Conservation (phyloP, 306 rosid species). For the Lupinus albus region DNA sequence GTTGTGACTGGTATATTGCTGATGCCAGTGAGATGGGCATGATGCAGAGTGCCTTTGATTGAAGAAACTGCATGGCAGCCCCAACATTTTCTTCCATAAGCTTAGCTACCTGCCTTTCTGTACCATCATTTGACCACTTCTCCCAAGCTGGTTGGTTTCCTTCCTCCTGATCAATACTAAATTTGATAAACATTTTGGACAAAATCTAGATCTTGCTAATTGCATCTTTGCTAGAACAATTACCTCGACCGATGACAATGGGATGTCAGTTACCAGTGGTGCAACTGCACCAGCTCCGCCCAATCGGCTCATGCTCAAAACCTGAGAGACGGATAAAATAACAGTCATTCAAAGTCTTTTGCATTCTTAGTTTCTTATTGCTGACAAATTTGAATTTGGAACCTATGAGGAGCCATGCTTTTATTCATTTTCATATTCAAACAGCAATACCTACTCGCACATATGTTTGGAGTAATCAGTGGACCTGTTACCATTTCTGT, state of each 20-base stretch:
- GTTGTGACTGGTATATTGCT: conserved; percentile 86
- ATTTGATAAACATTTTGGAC: conserved; percentile 14
- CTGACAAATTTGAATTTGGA: conserved; percentile 28
- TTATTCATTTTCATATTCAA: conserved; percentile 35
- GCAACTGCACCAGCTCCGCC: conserved; percentile 99
- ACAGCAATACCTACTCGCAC: conserved; percentile 10
- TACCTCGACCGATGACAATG: conserved; percentile 88
- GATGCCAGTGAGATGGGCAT: conserved; percentile 95
- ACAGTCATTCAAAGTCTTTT: conserved; percentile 1
- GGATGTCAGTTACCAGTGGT: conserved; percentile 88
- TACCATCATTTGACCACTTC: conserved; percentile 92
- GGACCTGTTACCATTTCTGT: conserved; percentile 12
- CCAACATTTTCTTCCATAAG: conserved; percentile 97
- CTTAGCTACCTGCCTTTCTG: conserved; percentile 85
- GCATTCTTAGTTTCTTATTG: conserved; percentile 20
- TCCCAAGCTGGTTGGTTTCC: conserved; percentile 95
- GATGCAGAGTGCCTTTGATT: conserved; percentile 91
- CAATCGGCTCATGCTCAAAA: conserved; percentile 96
- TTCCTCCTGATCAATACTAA: conserved; percentile 63
- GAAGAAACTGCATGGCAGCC: conserved; percentile 94
- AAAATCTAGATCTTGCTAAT: background rate
- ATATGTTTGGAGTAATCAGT: conserved; percentile 27
- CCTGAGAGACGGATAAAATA: conserved; percentile 59
- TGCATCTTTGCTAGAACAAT: conserved; percentile 13
- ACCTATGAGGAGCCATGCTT: conserved; percentile 25